Evolutionary conservation across 2,329 filamentous ascomycete genomes (phyloP).

Genomic region (Aureobasidium sp.): DNA sequence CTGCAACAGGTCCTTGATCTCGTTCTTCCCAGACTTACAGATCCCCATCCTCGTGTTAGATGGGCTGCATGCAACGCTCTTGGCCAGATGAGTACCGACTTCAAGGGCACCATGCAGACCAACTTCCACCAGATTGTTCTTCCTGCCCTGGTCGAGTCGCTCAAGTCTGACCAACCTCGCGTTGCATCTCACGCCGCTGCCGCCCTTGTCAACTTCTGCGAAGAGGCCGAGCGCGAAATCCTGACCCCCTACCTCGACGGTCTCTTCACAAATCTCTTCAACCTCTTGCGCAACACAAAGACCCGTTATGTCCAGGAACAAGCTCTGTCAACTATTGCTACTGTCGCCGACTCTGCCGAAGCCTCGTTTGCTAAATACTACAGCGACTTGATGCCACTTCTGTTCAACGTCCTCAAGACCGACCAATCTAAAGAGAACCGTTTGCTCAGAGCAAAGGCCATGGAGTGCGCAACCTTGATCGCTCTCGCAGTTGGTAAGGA

Average conservation of each 20-base stretch:
- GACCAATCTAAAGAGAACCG: conserved; percentile 92
- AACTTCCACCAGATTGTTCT: conserved; percentile 87
- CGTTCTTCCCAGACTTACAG: conserved; percentile 84
- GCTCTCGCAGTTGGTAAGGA: conserved; percentile 91
- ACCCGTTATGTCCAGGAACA: conserved; percentile 90
- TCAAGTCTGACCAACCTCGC: conserved; percentile 81
- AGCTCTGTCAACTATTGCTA: conserved; percentile 93
- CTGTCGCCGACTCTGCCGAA: conserved; percentile 96
- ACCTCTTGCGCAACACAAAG: conserved; percentile 83
- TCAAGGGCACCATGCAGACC: conserved; percentile 94
- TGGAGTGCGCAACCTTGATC: conserved; percentile 97
- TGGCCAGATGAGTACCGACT: conserved; percentile 99
- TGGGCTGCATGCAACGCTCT: conserved; percentile 98
- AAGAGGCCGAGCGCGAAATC: conserved; percentile 88
- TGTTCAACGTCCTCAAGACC: conserved; percentile 81
- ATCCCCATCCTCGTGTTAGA: conserved; percentile 85
- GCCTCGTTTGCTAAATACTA: conserved; percentile 94
- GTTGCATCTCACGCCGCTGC: conserved; percentile 96
- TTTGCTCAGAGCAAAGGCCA: conserved; percentile 87
- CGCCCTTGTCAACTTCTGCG: conserved; percentile 98
- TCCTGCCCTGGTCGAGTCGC: conserved; percentile 83
- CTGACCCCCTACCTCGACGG: conserved; percentile 90
- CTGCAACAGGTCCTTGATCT: conserved; percentile 89
- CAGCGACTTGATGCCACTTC: conserved; percentile 86
- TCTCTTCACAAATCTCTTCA: conserved; percentile 76